Percentiles rank a stretch among this genome's conserved stretches.
Evolutionary conservation across 768 basidiomycete genomes (phyloP).

Genomic region (Podaxis sp.): DNA sequence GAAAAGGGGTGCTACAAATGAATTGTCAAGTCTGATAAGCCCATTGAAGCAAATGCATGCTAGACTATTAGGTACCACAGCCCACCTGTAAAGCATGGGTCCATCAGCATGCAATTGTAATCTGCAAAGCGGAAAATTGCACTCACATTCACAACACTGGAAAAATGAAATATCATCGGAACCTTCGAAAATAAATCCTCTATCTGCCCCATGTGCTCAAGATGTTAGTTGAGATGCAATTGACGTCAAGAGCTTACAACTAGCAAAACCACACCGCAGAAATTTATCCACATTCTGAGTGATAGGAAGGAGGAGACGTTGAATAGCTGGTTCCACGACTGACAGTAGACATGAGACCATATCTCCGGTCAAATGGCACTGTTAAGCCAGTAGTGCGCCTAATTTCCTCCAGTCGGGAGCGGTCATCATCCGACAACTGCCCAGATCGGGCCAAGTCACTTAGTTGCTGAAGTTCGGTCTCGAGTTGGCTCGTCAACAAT

Average conservation of each 20-base stretch:
- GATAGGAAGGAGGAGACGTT: neutral
- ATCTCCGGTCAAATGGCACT: neutral
- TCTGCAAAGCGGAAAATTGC: no score
- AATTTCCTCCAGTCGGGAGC: conserved; percentile 2
- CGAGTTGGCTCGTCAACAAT: neutral
- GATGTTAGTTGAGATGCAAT: neutral
- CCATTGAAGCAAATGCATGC: no score
- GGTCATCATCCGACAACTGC: neutral
- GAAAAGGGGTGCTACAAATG: no score
- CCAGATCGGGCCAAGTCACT: neutral
- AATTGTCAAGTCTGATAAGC: no score
- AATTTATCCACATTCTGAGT: neutral
- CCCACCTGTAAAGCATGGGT: no score
- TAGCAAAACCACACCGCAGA: neutral
- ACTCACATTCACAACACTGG: no score
- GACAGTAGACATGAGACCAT: neutral
- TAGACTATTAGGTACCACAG: no score
- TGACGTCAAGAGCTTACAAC: neutral
- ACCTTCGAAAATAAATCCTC: no score
- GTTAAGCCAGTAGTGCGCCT: conserved; percentile 3
- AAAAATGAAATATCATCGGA: no score
- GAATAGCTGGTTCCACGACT: neutral
- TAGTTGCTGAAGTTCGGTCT: neutral
- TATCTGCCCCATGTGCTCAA: no score
- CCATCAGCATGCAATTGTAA: no score